A percentile compares a stretch with the other conserved stretches of the same genome.
Conservation (phyloP, 2,329 filamentous ascomycete genomes). For the Penicillium sp. region DNA sequence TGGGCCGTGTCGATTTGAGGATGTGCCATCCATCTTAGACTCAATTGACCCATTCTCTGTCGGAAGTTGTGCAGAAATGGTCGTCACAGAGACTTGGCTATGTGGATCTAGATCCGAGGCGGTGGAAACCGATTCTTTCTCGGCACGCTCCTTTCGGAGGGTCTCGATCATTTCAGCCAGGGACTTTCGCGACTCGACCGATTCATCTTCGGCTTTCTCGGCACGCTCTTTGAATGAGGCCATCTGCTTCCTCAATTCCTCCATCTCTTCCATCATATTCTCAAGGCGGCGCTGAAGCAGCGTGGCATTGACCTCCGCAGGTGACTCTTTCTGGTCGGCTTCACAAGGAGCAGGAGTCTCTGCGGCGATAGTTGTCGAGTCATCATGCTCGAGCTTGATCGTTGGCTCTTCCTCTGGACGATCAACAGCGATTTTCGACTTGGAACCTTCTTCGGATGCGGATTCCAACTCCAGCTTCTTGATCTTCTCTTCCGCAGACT, state of each 20-base stretch:
- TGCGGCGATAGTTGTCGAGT: conserved; percentile 1
- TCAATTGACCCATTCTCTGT: conserved; percentile 12
- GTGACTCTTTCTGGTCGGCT: conserved; percentile 26
- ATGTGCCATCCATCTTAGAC: conserved; percentile 12
- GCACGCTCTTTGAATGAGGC: conserved; percentile 74
- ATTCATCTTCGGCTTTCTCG: conserved; percentile 76
- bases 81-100: conserved; percentile 11
- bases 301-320: conserved; percentile 38
- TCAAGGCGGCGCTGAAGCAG: conserved; percentile 71
- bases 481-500: conserved; percentile 79
- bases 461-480: conserved; percentile 66
- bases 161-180: conserved; percentile 85
- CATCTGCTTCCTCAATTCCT: conserved; percentile 74
- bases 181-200: conserved; percentile 67
- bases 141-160: conserved; percentile 65
- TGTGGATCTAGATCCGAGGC: conserved; percentile 26
- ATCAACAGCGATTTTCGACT: conserved; percentile 51
- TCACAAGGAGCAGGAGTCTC: conserved; percentile 10
- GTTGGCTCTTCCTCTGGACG: conserved; percentile 26
- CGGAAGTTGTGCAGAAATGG: background rate
- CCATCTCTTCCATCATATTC: conserved; percentile 74
- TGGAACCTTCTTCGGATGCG: conserved; percentile 37
- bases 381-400: conserved; percentile 11
- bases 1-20: conserved; percentile 44
- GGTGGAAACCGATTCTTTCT: conserved; percentile 49